These are phyloP conservation scores for Sclerotinia borealis DNA, from an alignment of 2,329 filamentous ascomycete genomes.

Conservation along the genomic window DNA sequence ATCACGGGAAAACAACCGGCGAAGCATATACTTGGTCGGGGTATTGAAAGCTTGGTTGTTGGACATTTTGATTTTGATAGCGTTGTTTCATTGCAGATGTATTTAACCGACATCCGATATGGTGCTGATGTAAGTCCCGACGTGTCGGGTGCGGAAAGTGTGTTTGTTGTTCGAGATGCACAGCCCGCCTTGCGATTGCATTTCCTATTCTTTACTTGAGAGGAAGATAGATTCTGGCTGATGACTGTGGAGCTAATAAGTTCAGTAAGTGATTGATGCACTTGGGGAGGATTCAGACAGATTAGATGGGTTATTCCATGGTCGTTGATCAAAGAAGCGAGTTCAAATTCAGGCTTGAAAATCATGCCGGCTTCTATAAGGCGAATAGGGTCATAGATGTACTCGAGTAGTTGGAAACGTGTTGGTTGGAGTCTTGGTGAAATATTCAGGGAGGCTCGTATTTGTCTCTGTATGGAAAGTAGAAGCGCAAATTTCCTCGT, in stretches of 20 bases:
- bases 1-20: not conserved
- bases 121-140: constrained; percentile 3
- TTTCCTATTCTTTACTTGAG: not conserved
- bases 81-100: not conserved
- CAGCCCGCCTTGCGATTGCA: not conserved
- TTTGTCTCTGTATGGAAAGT: not conserved
- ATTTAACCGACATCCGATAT: not conserved
- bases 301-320: not conserved
- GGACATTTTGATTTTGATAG: not conserved
- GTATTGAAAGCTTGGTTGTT: not conserved
- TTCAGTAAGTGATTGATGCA: not conserved
- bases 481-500: not conserved
- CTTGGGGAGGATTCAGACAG: not conserved
- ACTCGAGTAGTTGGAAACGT: not conserved
- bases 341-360: not conserved
- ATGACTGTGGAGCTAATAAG: not conserved
- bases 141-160: not conserved
- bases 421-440: not conserved
- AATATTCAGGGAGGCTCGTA: not conserved
- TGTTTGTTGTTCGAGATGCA: not conserved
- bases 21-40: not conserved
- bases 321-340: not conserved
- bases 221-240: not conserved
- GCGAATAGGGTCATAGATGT: not conserved
- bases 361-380: not conserved